Evolutionary conservation across 2,329 filamentous ascomycete species (phyloP).

Genomic region (Blastomyces emzantsi): DNA sequence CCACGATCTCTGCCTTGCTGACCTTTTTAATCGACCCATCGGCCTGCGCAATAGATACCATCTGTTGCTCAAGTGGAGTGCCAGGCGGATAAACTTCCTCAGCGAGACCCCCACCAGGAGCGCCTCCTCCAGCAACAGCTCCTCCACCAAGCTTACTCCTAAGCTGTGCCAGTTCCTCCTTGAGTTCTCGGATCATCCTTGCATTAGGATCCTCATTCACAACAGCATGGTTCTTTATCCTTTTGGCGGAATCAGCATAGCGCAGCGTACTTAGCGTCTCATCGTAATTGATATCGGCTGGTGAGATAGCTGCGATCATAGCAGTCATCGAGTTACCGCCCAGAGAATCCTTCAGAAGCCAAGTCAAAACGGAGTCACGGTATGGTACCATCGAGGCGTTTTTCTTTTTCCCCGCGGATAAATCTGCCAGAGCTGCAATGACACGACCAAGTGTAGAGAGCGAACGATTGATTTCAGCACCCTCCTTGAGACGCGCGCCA

Average conservation of each 20-base stretch:
- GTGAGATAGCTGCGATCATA: conserved; percentile 98
- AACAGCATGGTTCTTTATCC: conserved; percentile 99
- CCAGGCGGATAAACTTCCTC: conserved; percentile 87
- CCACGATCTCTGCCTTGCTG: conserved; percentile 94
- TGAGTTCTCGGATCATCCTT: conserved; percentile 95
- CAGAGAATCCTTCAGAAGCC: conserved; percentile 92
- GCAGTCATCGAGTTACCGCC: conserved; percentile 99
- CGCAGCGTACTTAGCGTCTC: conserved; percentile 92
- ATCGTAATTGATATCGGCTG: conserved; percentile 97
- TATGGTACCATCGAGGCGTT: conserved; percentile 77
- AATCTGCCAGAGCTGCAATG: conserved; percentile 87
- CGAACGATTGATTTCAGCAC: conserved; percentile 96
- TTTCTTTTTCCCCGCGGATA: conserved; percentile 74
- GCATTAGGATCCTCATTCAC: conserved; percentile 99
- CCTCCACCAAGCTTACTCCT: conserved; percentile 72
- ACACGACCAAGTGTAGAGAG: conserved; percentile 94
- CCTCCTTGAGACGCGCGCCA: conserved; percentile 88
- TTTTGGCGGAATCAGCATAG: conserved; percentile 95
- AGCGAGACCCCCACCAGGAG: conserved; percentile 39
- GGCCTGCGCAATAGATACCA: conserved; percentile 81
- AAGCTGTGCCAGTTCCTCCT: conserved; percentile 82
- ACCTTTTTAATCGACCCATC: conserved; percentile 90
- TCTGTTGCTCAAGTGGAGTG: conserved; percentile 88
- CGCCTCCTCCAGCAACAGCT: conserved; percentile 37
- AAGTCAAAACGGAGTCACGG: conserved; percentile 91